Base-by-base conservation (phyloP, 2,329 filamentous ascomycete species). In the Calonectria multiphialidica region DNA sequence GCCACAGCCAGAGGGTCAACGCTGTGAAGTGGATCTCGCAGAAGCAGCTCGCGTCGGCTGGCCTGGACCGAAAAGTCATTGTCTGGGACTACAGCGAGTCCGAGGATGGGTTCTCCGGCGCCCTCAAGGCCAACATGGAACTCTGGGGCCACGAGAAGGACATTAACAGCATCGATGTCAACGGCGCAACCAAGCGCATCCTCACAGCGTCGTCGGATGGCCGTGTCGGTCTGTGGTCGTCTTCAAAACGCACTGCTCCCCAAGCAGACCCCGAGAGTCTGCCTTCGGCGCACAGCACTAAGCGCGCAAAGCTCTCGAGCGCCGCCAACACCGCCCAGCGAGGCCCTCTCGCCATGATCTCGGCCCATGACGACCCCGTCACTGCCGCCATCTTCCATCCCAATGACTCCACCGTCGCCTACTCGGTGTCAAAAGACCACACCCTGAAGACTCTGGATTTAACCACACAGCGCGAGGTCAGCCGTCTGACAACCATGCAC, bases 401-500 rank as follows among this genome's bases (percentile, higher is more conserved):
- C 5, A 89, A 91, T 66, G 96, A 98, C 84, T 85, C 92, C 13
- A 98, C 95, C 16, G 95, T 98, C 47, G 96, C 94, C 57, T 98
- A 99, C 87, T 96, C 95, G 1, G 92, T 93, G 25, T 98, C 95
- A 21, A 94, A 94, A 86, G 97, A 99, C 86, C 96, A 98, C 87
- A 94, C 94, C 1, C 87, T 98, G 77, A 93, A 93, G 75, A 98
- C 97, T 0, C 94, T 98, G 86, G 97, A 99, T 86, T 89, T 99
- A 57, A 93, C 95, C 0, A 98, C 96, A 1, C 88, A 91, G 67
- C 87, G 88, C 33, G 90, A 94, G 71, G 95, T 98, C 49, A 94
- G 95, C 81, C 95, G 94, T 5, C 89, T 97, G 69, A 94, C 94
- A 1, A 97, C 95, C 0, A 92, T 94, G 69, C 94, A 98, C 83